phyloP scores from a whole-genome alignment of 1,284 basidiomycete species.

The Apiotrichum brassicae region DNA sequence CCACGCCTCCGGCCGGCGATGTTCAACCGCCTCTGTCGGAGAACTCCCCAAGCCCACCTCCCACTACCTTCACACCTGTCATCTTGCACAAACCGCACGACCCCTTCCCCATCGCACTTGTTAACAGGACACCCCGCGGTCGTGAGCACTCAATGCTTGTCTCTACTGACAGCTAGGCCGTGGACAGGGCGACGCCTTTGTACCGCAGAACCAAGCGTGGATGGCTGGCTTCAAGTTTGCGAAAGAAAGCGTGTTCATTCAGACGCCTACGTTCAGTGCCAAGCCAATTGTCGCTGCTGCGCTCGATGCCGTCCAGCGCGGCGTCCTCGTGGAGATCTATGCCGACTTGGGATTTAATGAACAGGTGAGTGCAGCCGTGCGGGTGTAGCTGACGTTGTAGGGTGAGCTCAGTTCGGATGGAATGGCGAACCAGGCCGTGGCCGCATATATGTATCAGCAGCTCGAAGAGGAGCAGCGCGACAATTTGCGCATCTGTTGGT shows the following conservation, averaged over 20 bases:
- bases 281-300: conserved; percentile 57
- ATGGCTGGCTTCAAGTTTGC: conserved; percentile 61
- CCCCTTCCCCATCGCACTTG: conserved; percentile 51
- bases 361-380: conserved; percentile 23
- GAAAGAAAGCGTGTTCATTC: conserved; percentile 60
- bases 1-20: too few relatives aligned
- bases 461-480: conserved; percentile 51
- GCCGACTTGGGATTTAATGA: conserved; percentile 60
- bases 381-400: neutral
- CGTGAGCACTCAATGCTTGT: conserved; percentile 55
- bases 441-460: conserved; percentile 55
- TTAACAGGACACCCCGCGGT: conserved; percentile 48
- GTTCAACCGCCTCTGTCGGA: too few relatives aligned
- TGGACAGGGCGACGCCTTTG: conserved; percentile 25
- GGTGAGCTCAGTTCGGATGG: conserved; percentile 57
- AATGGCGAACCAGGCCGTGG: conserved; percentile 65
- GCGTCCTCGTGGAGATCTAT: conserved; percentile 58
- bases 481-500: conserved; percentile 60
- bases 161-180: conserved; percentile 48
- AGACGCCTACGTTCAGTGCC: conserved; percentile 66
- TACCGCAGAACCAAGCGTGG: conserved; percentile 64
- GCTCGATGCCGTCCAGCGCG: conserved; percentile 57
- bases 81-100: conserved; percentile 53
- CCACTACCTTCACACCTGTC: conserved; percentile 47
- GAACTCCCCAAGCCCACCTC: too few relatives aligned